Evolutionary conservation across 1,284 basidiomycete genomes (phyloP).

Genomic region (Microbotryum scabiosae): DNA sequence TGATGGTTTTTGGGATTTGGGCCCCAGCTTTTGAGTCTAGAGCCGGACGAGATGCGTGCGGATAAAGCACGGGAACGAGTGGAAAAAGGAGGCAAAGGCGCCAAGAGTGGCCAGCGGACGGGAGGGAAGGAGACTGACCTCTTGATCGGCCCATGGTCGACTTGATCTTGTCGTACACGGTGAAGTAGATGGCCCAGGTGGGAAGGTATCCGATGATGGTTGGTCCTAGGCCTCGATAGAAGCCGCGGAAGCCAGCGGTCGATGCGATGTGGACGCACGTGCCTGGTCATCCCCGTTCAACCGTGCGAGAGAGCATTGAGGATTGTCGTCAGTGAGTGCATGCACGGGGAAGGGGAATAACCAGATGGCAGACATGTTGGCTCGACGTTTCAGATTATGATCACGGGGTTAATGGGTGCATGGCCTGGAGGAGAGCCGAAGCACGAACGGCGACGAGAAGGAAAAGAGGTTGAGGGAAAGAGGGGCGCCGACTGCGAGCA

Average conservation of each 20-base stretch:
- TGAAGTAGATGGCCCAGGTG: conserved; percentile 96
- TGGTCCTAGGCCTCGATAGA: conserved; percentile 91
- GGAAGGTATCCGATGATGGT: conserved; percentile 90
- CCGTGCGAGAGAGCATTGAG: background rate
- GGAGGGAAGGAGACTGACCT: conserved; percentile 31
- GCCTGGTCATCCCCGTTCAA: conserved; percentile 43
- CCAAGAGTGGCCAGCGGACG: background rate
- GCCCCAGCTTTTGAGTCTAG: background rate
- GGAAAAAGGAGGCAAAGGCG: background rate
- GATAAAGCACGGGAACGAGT: no score
- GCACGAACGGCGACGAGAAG: background rate
- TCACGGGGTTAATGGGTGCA: no score
- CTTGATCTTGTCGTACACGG: conserved; percentile 93
- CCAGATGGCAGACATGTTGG: no score
- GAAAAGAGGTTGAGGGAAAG: background rate
- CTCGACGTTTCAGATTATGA: no score
- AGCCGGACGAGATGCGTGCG: background rate
- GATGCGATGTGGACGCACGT: conserved; percentile 62
- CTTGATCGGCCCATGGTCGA: conserved; percentile 50
- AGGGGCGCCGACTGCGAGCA: no score
- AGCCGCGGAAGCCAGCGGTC: conserved; percentile 69
- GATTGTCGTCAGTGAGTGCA: no score
- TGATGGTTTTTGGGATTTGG: no score
- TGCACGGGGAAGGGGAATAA: no score
- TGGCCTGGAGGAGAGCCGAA: no score